Conservation (phyloP, 2,329 filamentous ascomycete genomes). For the Colletotrichum sublineola region DNA sequence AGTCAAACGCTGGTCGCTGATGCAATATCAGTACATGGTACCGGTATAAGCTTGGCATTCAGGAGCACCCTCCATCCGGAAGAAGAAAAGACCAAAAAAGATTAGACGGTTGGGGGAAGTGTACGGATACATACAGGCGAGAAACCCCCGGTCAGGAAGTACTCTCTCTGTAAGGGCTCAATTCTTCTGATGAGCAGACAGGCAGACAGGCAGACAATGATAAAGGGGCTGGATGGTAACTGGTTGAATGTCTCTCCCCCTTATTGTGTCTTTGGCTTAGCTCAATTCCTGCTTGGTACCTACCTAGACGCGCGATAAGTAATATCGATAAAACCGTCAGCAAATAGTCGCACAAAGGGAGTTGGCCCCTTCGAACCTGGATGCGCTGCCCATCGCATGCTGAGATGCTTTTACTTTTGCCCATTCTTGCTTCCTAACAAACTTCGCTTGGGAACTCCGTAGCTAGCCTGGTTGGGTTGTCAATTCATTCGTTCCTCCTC, state of each 20-base stretch:
- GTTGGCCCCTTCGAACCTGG: neutral
- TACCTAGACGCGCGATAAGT: constrained; percentile 19
- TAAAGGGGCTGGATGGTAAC: neutral
- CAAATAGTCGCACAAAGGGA: constrained; percentile 36
- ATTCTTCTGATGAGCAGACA: constrained; percentile 13
- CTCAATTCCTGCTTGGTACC: constrained; percentile 18
- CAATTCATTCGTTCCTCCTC: neutral
- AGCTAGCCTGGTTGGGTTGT: neutral
- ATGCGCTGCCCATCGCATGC: neutral
- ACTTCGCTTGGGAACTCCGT: neutral
- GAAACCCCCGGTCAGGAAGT: constrained; percentile 5
- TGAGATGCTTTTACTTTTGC: neutral
- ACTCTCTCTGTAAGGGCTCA: neutral
- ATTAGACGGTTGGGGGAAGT: constrained; percentile 24
- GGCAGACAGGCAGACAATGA: neutral
- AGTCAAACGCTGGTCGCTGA: constrained; percentile 23
- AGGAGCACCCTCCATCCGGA: constrained; percentile 29
- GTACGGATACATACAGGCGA: neutral
- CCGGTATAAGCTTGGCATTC: constrained; percentile 21
- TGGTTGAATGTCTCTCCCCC: constrained; percentile 19
- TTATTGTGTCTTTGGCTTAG: constrained; percentile 18
- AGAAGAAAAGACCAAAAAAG: constrained; percentile 8
- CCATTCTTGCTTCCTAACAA: neutral
- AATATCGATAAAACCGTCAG: neutral
- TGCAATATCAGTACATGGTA: constrained; percentile 19